These are phyloP conservation scores for Coprinopsis cinerea DNA, from an alignment of 768 basidiomycete genomes.

Conservation along the genomic window DNA sequence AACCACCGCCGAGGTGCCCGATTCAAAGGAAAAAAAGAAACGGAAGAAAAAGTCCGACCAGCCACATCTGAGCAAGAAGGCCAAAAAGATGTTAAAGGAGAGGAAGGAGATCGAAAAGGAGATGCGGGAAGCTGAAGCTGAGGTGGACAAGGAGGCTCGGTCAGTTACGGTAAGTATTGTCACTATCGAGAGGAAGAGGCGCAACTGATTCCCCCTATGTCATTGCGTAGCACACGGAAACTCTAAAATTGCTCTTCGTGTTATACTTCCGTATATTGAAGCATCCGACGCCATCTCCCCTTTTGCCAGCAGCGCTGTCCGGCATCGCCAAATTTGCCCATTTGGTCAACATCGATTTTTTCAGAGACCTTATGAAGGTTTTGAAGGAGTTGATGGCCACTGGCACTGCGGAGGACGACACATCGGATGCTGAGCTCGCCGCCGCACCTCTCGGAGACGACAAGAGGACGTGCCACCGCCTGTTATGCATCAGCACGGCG, in stretches of 20 bases:
- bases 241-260: constrained; percentile 93
- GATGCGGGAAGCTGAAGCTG: constrained; percentile 90
- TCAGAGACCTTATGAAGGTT: constrained; percentile 88
- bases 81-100: constrained; percentile 80
- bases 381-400: constrained; percentile 71
- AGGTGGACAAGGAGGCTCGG: constrained; percentile 88
- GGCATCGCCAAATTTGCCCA: constrained; percentile 94
- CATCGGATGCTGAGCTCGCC: constrained; percentile 15
- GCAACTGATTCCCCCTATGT: constrained; percentile 2
- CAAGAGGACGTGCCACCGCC: constrained; percentile 48
- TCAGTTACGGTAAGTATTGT: constrained; percentile 61
- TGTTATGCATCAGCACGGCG: constrained; percentile 92
- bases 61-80: constrained; percentile 89
- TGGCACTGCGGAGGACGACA: constrained; percentile 28
- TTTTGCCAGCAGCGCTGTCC: constrained; percentile 82
- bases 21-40: constrained; percentile 39
- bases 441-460: constrained; percentile 13
- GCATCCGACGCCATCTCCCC: constrained; percentile 66
- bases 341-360: constrained; percentile 97
- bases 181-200: neutral
- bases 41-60: constrained; percentile 57
- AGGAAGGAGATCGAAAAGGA: constrained; percentile 87
- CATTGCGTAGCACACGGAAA: constrained; percentile 83
- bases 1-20: constrained; percentile 39
- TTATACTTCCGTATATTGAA: constrained; percentile 96